Conservation (phyloP, 257 asterid species). For the Verbascum thapsus region DNA sequence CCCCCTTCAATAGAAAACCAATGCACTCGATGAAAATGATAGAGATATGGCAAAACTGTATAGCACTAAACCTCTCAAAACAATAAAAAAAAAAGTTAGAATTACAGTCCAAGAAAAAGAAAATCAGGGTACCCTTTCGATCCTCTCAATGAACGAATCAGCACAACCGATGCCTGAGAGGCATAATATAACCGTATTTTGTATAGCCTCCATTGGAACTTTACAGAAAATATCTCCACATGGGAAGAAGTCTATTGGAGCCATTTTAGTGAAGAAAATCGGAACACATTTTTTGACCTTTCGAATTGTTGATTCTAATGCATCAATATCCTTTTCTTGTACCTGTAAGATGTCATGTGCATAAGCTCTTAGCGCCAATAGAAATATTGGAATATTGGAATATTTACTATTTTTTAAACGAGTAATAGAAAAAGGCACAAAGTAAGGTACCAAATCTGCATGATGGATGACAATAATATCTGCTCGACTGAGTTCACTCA, state of each 20-base stretch:
- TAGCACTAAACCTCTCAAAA: not conserved
- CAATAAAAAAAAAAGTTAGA: constrained; percentile 2
- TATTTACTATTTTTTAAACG: not conserved
- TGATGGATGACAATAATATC: constrained; percentile 81
- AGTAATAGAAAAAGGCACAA: constrained; percentile 3
- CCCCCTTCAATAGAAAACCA: constrained; percentile 18
- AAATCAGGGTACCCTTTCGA: constrained; percentile 48
- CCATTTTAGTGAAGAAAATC: constrained; percentile 65
- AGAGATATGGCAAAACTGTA: constrained; percentile 4
- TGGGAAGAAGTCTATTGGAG: constrained; percentile 61
- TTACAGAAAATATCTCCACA: constrained; percentile 46
- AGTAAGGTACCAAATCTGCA: constrained; percentile 69
- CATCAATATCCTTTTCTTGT: constrained; percentile 43
- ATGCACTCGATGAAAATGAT: not conserved
- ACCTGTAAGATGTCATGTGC: constrained; percentile 46
- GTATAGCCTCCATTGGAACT: constrained; percentile 46
- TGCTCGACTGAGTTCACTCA: constrained; percentile 66
- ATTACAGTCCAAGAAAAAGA: constrained; percentile 1
- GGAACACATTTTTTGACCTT: constrained; percentile 48
- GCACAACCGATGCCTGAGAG: constrained; percentile 85
- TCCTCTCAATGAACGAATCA: constrained; percentile 69
- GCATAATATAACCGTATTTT: constrained; percentile 53
- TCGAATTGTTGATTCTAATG: constrained; percentile 53
- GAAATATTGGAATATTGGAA: not conserved
- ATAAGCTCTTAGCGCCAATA: constrained; percentile 8